Evolutionary conservation across 176 grass and related monocot genomes (phyloP).

Genomic region (Oryza glaberrima): DNA sequence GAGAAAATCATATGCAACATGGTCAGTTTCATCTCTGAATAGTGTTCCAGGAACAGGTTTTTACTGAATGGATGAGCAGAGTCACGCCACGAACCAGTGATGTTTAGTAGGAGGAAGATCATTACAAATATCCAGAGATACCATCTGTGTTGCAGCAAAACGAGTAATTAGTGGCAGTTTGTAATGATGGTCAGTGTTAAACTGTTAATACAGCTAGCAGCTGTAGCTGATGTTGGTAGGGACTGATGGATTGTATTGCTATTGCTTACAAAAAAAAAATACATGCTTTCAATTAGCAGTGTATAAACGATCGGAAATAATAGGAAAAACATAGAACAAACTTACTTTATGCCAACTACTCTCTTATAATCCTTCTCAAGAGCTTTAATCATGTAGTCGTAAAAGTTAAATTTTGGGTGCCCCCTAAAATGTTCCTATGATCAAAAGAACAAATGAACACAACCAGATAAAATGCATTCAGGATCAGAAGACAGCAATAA

Average conservation of each 20-base stretch:
- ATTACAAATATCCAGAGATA: slow-evolving; percentile 88
- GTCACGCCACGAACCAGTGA: slow-evolving; percentile 48
- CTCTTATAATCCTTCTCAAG: slow-evolving; percentile 84
- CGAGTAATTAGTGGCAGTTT: neutral
- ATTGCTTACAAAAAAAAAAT: neutral
- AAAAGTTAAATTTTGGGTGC: slow-evolving; percentile 75
- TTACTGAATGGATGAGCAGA: neutral
- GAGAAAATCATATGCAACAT: neutral
- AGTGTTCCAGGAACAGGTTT: neutral
- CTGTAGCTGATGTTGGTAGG: neutral
- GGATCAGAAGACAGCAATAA: neutral
- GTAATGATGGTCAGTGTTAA: neutral
- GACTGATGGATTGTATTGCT: neutral
- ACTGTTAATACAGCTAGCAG: neutral
- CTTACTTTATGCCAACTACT: slow-evolving; percentile 91
- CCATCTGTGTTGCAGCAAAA: slow-evolving; percentile 56
- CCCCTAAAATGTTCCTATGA: slow-evolving; percentile 62
- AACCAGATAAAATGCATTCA: neutral
- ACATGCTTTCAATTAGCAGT: neutral
- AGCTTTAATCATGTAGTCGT: slow-evolving; percentile 81
- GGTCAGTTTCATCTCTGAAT: neutral
- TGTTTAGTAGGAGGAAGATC: slow-evolving; percentile 75
- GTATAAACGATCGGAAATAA: neutral
- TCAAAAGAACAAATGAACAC: neutral
- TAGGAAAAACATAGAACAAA: no score